phyloP scores from a whole-genome alignment of 169 alveolate genomes.

The Amoebophrya sp. region DNA sequence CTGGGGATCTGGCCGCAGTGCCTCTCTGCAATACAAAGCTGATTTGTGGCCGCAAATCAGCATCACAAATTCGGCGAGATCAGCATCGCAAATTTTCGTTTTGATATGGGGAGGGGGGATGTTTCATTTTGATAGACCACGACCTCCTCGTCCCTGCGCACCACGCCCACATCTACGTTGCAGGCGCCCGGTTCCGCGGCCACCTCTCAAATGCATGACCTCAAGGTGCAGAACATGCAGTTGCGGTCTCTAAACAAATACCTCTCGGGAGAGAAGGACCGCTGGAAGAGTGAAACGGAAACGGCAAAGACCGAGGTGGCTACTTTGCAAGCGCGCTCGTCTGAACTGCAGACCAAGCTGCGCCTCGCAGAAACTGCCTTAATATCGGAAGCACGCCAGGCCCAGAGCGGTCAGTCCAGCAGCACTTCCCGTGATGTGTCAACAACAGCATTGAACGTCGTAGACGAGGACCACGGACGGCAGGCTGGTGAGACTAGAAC shows the following conservation, averaged over 20 bases:
- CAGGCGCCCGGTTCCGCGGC: too few species aligned
- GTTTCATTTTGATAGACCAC: too few species aligned
- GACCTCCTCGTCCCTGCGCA: too few species aligned
- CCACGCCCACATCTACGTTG: too few species aligned
- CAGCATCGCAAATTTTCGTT: too few species aligned
- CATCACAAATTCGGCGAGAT: too few species aligned
- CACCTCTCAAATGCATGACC: neutral
- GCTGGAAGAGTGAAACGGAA: neutral
- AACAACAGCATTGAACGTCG: neutral
- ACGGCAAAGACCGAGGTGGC: neutral
- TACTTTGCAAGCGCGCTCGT: neutral
- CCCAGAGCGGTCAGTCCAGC: neutral
- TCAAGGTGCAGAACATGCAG: neutral
- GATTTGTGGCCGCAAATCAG: too few species aligned
- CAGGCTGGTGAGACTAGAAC: too few species aligned
- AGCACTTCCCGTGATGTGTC: neutral
- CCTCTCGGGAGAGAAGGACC: neutral
- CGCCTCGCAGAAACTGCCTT: neutral
- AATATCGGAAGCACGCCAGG: too few species aligned
- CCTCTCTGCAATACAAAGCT: too few species aligned
- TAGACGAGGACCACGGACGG: neutral
- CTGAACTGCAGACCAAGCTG: neutral
- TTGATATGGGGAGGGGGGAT: too few species aligned
- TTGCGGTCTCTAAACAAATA: neutral
- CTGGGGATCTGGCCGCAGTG: too few species aligned